phyloP scores from a whole-genome alignment of 2,329 filamentous ascomycete genomes.

The Berkeleyomyces basicola region DNA sequence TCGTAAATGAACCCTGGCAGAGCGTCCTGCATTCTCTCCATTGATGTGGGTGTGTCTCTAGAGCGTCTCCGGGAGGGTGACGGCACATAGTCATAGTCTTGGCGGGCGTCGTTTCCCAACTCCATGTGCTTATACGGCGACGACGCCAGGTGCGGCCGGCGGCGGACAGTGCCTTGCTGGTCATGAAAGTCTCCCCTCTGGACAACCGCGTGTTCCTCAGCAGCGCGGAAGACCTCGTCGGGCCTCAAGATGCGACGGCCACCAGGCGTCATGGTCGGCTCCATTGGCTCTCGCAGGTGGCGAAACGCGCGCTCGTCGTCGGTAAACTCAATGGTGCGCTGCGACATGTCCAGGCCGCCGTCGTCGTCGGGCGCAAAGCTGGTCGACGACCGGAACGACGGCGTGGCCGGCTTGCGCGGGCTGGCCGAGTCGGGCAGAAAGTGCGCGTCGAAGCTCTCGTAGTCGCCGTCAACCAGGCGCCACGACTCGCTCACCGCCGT shows the following conservation, averaged over 20 bases:
- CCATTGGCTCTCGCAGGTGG: conserved; percentile 17
- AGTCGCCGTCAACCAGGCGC: conserved; percentile 44
- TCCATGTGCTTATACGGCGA: not conserved
- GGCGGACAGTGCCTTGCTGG: not conserved
- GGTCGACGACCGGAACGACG: conserved; percentile 26
- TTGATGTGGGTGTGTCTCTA: conserved; percentile 14
- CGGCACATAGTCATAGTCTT: not conserved
- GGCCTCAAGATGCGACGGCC: conserved; percentile 12
- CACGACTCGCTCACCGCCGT: conserved; percentile 34
- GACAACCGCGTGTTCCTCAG: not conserved
- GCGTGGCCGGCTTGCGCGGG: conserved; percentile 17
- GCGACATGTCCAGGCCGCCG: conserved; percentile 24
- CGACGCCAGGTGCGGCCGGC: not conserved
- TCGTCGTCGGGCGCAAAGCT: conserved; percentile 35
- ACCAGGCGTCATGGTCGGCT: conserved; percentile 16
- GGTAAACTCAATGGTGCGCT: conserved; percentile 2
- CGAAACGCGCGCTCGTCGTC: conserved; percentile 19
- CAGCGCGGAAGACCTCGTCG: not conserved
- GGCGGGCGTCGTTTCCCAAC: not conserved
- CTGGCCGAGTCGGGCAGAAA: not conserved
- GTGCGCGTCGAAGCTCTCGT: conserved; percentile 42
- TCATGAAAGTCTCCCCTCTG: not conserved
- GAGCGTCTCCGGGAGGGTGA: not conserved
- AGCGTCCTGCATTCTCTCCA: conserved; percentile 21
- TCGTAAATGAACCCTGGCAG: conserved; percentile 25